These are phyloP conservation scores for Plasmopara viticola DNA, from an alignment of 352 stramenopile species.

Conservation along the genomic window DNA sequence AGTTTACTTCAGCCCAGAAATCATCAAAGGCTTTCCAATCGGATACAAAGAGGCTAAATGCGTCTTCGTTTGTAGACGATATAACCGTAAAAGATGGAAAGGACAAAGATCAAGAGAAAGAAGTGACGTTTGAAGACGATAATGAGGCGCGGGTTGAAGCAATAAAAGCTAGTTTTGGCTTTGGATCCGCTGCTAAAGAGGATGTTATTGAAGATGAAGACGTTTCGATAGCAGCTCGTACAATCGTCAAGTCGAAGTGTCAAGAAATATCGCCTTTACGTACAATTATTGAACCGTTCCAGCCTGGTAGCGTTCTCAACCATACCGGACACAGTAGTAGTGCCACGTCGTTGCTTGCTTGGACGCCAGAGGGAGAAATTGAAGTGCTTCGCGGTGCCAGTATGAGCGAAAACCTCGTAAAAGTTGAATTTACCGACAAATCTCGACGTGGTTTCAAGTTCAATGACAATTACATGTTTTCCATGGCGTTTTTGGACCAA, in stretches of 20 bases:
- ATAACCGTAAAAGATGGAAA: constrained; percentile 36
- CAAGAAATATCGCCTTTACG: constrained; percentile 11
- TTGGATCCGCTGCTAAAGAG: constrained; percentile 39
- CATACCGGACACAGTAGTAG: constrained; percentile 21
- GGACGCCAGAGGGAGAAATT: constrained; percentile 75
- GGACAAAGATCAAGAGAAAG: constrained; percentile 28
- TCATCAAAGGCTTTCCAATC: constrained; percentile 9
- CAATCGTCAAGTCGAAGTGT: constrained; percentile 5
- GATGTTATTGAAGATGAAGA: constrained; percentile 21
- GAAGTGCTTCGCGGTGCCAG: constrained; percentile 64
- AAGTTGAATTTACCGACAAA: constrained; percentile 79
- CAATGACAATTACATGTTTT: constrained; percentile 78
- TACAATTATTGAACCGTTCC: constrained; percentile 57
- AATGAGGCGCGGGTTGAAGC: constrained; percentile 65
- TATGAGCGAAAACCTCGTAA: constrained; percentile 67
- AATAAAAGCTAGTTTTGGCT: constrained; percentile 82
- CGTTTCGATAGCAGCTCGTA: constrained; percentile 2
- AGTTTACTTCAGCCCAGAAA: constrained; percentile 1
- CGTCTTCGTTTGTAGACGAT: constrained; percentile 42
- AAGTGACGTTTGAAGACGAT: constrained; percentile 38
- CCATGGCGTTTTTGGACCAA: constrained; percentile 64
- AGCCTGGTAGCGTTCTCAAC: constrained; percentile 47
- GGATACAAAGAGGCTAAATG: constrained; percentile 24
- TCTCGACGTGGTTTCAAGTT: constrained; percentile 81
- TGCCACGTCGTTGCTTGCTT: constrained; percentile 50